phyloP scores from a whole-genome alignment of 2,329 filamentous ascomycete genomes.

The Colletotrichum sp. region DNA sequence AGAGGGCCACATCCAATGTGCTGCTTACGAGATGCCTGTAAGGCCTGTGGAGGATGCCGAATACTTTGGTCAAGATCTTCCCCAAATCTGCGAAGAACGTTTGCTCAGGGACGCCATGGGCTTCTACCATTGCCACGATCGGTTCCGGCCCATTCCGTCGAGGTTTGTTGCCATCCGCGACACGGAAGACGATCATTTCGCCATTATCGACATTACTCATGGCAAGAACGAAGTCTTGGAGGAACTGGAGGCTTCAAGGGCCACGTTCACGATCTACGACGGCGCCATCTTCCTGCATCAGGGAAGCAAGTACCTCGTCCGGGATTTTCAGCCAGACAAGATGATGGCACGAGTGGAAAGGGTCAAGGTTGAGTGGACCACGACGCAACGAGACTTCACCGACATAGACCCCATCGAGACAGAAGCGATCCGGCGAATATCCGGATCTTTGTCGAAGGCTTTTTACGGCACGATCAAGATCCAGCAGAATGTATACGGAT shows the following conservation, averaged over 20 bases:
- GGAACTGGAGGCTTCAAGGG: constrained; percentile 94
- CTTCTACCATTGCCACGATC: constrained; percentile 88
- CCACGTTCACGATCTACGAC: constrained; percentile 95
- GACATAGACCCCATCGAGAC: constrained; percentile 94
- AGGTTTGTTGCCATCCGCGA: constrained; percentile 87
- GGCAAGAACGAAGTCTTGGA: constrained; percentile 86
- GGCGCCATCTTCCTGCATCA: constrained; percentile 97
- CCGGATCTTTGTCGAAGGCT: constrained; percentile 67
- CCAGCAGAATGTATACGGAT: constrained; percentile 89
- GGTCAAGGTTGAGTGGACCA: constrained; percentile 95
- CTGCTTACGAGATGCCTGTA: constrained; percentile 93
- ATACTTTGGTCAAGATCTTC: constrained; percentile 81
- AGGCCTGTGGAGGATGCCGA: constrained; percentile 73
- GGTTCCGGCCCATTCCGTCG: constrained; percentile 86
- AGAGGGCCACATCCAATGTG: constrained; percentile 95
- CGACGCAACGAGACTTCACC: constrained; percentile 89
- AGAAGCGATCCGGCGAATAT: constrained; percentile 80
- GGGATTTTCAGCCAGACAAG: constrained; percentile 82
- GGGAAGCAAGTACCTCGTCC: constrained; percentile 89
- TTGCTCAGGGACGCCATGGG: constrained; percentile 76
- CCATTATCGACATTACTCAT: constrained; percentile 87
- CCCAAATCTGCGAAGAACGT: constrained; percentile 74
- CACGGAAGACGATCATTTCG: constrained; percentile 88
- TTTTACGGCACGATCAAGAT: constrained; percentile 90
- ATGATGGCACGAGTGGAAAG: constrained; percentile 86